phyloP scores from a whole-genome alignment of 257 asterid species.

The Nicotiana attenuata region DNA sequence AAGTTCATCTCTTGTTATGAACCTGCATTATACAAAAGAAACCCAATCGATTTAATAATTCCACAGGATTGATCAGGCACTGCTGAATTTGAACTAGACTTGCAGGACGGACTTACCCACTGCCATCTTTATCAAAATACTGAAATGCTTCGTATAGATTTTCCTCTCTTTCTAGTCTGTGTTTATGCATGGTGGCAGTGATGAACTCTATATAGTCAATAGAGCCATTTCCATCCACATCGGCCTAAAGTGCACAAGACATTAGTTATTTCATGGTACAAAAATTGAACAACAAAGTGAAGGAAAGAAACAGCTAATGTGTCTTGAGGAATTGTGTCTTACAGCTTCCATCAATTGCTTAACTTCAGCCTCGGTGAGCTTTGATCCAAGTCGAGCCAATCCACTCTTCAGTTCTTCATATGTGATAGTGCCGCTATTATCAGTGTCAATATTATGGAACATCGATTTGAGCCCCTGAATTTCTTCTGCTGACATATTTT shows the following conservation, averaged over 20 bases:
- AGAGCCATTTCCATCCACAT: slow-evolving; percentile 84
- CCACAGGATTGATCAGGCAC: background rate
- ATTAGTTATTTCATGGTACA: background rate
- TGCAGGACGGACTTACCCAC: slow-evolving; percentile 49
- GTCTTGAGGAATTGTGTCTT: slow-evolving; percentile 13
- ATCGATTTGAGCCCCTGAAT: slow-evolving; percentile 77
- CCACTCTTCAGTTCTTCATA: slow-evolving; percentile 76
- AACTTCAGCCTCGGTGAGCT: slow-evolving; percentile 73
- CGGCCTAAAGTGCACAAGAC: slow-evolving; percentile 43
- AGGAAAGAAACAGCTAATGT: background rate
- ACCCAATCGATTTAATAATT: background rate
- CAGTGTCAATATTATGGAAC: slow-evolving; percentile 82
- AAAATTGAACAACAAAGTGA: background rate
- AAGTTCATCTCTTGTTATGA: slow-evolving; percentile 71
- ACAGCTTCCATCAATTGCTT: slow-evolving; percentile 91
- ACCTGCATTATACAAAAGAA: slow-evolving; percentile 28
- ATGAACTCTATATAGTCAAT: slow-evolving; percentile 80
- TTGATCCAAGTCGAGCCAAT: slow-evolving; percentile 76
- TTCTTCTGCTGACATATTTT: slow-evolving; percentile 69
- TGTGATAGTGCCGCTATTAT: slow-evolving; percentile 71
- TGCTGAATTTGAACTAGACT: background rate
- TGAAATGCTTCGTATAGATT: slow-evolving; percentile 68
- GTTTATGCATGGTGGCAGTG: slow-evolving; percentile 87
- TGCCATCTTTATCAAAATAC: slow-evolving; percentile 65
- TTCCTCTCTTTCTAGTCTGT: slow-evolving; percentile 74